A percentile compares a stretch with the other conserved stretches of the same genome.
Evolutionary conservation across 805 yeast genomes (phyloP).

Genomic region (Yarrowia sp.): DNA sequence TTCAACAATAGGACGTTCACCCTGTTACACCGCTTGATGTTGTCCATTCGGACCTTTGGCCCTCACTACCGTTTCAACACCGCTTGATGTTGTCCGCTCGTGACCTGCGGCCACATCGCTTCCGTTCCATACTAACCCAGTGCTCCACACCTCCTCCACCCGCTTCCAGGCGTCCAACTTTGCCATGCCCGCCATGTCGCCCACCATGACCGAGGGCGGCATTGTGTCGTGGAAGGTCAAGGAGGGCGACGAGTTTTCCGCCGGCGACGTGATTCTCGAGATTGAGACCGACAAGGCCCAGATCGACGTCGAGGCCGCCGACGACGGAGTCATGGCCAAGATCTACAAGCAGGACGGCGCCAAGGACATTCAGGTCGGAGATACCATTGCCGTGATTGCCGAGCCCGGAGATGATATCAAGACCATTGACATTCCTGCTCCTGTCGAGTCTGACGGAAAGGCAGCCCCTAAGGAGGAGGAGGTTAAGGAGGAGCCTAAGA

Average conservation of each 20-base stretch:
- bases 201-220: conserved; percentile 97
- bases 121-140: conserved; percentile 22
- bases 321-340: conserved; percentile 88
- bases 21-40: no score
- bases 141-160: conserved; percentile 13
- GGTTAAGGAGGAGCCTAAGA: conserved; percentile 43
- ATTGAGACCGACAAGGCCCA: conserved; percentile 98
- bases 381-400: conserved; percentile 86
- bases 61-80: no score
- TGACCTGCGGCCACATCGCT: no score
- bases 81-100: no score
- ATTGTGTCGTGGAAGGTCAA: conserved; percentile 87
- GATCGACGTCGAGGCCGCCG: conserved; percentile 96
- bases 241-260: conserved; percentile 68
- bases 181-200: conserved; percentile 98
- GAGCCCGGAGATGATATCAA: conserved; percentile 85
- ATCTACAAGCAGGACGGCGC: conserved; percentile 73
- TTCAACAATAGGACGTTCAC: no score
- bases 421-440: conserved; percentile 62
- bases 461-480: conserved; percentile 43
- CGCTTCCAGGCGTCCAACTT: conserved; percentile 53
- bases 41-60: no score
- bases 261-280: conserved; percentile 97
- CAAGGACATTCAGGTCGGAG: conserved; percentile 82
- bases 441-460: conserved; percentile 43